phyloP scores from a whole-genome alignment of 306 rosid species.

The Malus sieversii region DNA sequence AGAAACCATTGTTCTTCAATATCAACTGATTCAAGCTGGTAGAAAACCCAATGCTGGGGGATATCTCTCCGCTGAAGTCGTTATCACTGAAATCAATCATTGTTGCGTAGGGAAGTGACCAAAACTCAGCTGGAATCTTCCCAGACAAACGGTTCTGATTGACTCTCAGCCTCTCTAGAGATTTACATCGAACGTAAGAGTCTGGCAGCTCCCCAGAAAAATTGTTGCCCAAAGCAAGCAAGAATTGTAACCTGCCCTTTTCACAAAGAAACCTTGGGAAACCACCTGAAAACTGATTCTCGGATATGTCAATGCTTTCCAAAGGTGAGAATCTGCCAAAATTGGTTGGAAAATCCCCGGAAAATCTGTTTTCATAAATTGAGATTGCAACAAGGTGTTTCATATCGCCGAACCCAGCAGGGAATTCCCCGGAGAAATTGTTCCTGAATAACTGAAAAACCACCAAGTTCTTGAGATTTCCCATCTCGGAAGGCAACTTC shows the following conservation, averaged over 20 bases:
- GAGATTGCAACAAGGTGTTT: conserved; percentile 58
- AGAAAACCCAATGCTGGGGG: conserved; percentile 55
- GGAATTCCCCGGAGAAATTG: conserved; percentile 69
- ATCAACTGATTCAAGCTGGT: conserved; percentile 53
- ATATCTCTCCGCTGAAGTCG: conserved; percentile 52
- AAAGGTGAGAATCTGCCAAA: conserved; percentile 66
- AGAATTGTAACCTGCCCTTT: conserved; percentile 37
- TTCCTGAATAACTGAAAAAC: conserved; percentile 77
- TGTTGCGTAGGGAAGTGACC: conserved; percentile 67
- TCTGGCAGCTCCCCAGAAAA: conserved; percentile 71
- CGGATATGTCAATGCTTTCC: conserved; percentile 84
- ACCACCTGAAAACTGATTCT: conserved; percentile 76
- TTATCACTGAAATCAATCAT: conserved; percentile 82
- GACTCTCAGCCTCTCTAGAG: conserved; percentile 68
- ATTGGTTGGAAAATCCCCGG: conserved; percentile 57
- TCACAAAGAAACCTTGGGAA: conserved; percentile 86
- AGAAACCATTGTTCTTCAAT: conserved; percentile 56
- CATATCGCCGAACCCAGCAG: conserved; percentile 82
- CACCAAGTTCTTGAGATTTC: conserved; percentile 52
- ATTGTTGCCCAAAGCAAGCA: conserved; percentile 81
- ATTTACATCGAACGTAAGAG: conserved; percentile 58
- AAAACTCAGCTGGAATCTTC: conserved; percentile 50
- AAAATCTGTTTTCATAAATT: conserved; percentile 57
- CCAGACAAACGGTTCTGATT: conserved; percentile 61
- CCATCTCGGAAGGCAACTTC: conserved; percentile 55